These are phyloP conservation scores for Monosporascus ibericus DNA, from an alignment of 2,329 filamentous ascomycete genomes.

Conservation along the genomic window DNA sequence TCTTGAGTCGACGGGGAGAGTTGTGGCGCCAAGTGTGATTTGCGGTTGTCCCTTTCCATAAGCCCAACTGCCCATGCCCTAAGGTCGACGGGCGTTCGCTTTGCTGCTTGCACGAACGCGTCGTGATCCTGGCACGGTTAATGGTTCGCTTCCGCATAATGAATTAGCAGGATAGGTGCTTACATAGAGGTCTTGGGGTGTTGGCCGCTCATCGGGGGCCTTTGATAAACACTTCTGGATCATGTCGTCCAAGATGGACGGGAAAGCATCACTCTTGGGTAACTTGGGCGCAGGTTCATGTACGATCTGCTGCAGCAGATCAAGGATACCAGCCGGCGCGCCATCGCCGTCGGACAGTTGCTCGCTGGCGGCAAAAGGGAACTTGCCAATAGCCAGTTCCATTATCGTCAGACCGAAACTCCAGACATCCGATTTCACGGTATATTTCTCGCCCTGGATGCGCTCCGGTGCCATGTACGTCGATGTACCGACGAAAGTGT, in stretches of 20 bases:
- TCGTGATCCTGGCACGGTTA: conserved; percentile 66
- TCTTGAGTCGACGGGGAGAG: conserved; percentile 73
- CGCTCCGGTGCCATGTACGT: conserved; percentile 99
- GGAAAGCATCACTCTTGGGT: conserved; percentile 96
- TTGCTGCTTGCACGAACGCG: conserved; percentile 91
- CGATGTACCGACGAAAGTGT: conserved; percentile 96
- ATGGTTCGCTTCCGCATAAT: conserved; percentile 3
- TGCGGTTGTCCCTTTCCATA: conserved; percentile 93
- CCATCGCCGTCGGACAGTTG: conserved; percentile 67
- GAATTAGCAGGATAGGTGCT: conserved; percentile 27
- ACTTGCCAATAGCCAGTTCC: conserved; percentile 96
- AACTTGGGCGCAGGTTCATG: conserved; percentile 90
- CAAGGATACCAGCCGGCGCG: conserved; percentile 88
- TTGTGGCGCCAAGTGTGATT: conserved; percentile 82
- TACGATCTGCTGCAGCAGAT: conserved; percentile 94
- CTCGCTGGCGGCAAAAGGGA: conserved; percentile 79
- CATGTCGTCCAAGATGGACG: conserved; percentile 90
- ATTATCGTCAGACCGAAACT: conserved; percentile 93
- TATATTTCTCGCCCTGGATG: conserved; percentile 95
- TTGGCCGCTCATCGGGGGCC: conserved; percentile 80
- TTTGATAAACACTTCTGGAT: conserved; percentile 94
- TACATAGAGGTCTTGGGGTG: conserved; percentile 89
- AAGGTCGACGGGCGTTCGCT: conserved; percentile 90
- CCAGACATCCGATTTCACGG: conserved; percentile 98
- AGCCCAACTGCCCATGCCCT: conserved; percentile 89